Base-by-base conservation (phyloP, 2,329 filamentous ascomycete genomes). In the Alternaria novae-zelandiae region DNA sequence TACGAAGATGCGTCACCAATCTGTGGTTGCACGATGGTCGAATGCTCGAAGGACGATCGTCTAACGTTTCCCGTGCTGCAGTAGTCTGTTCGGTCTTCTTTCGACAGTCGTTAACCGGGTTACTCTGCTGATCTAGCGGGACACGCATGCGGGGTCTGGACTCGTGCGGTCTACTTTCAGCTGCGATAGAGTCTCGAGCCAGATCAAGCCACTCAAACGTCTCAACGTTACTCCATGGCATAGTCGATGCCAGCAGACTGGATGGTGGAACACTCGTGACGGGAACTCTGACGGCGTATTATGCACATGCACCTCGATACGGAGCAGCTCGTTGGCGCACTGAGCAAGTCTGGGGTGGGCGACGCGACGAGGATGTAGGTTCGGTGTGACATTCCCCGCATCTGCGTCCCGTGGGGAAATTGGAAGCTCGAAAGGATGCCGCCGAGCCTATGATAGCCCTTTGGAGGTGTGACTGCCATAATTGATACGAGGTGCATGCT, bases 61-160 rank as follows among this genome's bases (percentile, higher is more conserved):
- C 61, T 66, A 68, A 64, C 60, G 57, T 66, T 62, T 68, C 47
- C 63, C 60, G 61, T 6, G n/a, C n/a, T 28, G 51, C 23, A 28
- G 25, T 53, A 57, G 41, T 43, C 45, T 49, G 12, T 13, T n/a
- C n/a, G 28, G 47, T 2, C 4, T 25, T 11, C 13, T 15, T 41
- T 66, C 59, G 63, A 63, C 21, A 63, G 54, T 61, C 51, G 50
- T 59, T 67, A 65, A 44, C 59, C 59, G 59, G 56, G 47, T 36
- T 26, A 54, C 41, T 30, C 36, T 55, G 44, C 32, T 44, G 20
- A 23, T 36, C 32, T 43, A 20, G 26, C 32, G 26, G 56, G 6
- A 25, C 25, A 41, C 8, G 26, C 23, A 26, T 53, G 51, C 46
- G 44, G 53, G 46, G 41, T 58, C 30, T 44, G 44, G 62, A 45